phyloP scores from a whole-genome alignment of 1,284 basidiomycete species.

The Austroboletus niveus region DNA sequence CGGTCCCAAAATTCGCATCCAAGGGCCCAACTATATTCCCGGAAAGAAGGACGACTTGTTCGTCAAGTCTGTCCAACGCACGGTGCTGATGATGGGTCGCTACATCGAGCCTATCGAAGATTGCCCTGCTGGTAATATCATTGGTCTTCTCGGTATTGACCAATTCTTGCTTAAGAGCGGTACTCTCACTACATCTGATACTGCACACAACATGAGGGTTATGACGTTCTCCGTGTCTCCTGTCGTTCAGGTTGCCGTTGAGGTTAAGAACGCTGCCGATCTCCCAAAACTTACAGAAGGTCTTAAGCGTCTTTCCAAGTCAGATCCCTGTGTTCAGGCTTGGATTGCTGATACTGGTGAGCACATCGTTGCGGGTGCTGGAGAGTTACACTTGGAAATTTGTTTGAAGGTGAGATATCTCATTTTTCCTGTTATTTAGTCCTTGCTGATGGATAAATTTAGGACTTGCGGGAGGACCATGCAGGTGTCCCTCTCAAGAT shows the following conservation, averaged over 20 bases:
- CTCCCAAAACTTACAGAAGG: slow-evolving; percentile 99
- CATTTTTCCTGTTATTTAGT: neutral
- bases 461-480: slow-evolving; percentile 99
- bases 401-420: slow-evolving; percentile 81
- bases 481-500: slow-evolving; percentile 99
- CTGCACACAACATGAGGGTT: slow-evolving; percentile 99
- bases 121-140: slow-evolving; percentile 98
- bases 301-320: slow-evolving; percentile 99
- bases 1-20: slow-evolving; percentile 99
- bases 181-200: slow-evolving; percentile 95
- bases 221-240: slow-evolving; percentile 99
- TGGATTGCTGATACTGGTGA: slow-evolving; percentile 94
- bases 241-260: slow-evolving; percentile 98
- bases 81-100: slow-evolving; percentile 99
- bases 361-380: slow-evolving; percentile 99
- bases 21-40: slow-evolving; percentile 98
- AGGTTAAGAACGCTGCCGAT: slow-evolving; percentile 99
- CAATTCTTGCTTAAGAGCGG: slow-evolving; percentile 99
- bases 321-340: slow-evolving; percentile 98
- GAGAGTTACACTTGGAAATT: slow-evolving; percentile 99
- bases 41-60: slow-evolving; percentile 99
- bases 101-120: slow-evolving; percentile 99
- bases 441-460: neutral
- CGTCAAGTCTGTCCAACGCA: slow-evolving; percentile 98
- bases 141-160: slow-evolving; percentile 99